Evolutionary conservation across 768 basidiomycete genomes (phyloP).

Genomic region (Serendipita sp.): DNA sequence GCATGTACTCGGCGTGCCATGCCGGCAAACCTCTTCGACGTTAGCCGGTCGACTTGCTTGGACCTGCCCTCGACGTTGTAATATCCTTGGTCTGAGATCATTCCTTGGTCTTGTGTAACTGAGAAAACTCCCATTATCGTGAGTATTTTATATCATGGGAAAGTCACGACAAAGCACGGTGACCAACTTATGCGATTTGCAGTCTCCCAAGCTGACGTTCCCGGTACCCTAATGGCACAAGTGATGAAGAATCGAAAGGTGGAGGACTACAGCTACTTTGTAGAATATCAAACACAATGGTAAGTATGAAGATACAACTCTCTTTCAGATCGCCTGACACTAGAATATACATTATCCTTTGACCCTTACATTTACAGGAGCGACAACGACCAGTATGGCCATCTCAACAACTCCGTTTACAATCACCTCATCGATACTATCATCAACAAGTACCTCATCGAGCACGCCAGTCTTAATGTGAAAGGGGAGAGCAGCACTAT

Average conservation of each 20-base stretch:
- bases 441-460: slow-evolving; percentile 63
- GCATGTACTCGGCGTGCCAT: too few relatives aligned
- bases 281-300: background rate
- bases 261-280: background rate
- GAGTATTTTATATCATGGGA: too few relatives aligned
- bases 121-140: too few relatives aligned
- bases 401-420: slow-evolving; percentile 68
- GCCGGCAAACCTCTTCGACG: too few relatives aligned
- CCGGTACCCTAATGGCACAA: background rate
- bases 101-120: too few relatives aligned
- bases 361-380: slow-evolving; percentile 32
- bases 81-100: too few relatives aligned
- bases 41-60: too few relatives aligned
- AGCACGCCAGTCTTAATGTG: slow-evolving; percentile 42
- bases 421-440: slow-evolving; percentile 72
- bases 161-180: too few relatives aligned
- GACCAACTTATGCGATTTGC: too few relatives aligned
- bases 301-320: background rate
- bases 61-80: too few relatives aligned
- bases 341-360: background rate
- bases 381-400: slow-evolving; percentile 75
- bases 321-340: background rate
- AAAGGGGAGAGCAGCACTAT: slow-evolving; percentile 32
- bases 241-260: background rate
- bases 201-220: background rate